Evolutionary conservation across 2,329 filamentous ascomycete genomes (phyloP).

Genomic region (Talaromyces marneffei): DNA sequence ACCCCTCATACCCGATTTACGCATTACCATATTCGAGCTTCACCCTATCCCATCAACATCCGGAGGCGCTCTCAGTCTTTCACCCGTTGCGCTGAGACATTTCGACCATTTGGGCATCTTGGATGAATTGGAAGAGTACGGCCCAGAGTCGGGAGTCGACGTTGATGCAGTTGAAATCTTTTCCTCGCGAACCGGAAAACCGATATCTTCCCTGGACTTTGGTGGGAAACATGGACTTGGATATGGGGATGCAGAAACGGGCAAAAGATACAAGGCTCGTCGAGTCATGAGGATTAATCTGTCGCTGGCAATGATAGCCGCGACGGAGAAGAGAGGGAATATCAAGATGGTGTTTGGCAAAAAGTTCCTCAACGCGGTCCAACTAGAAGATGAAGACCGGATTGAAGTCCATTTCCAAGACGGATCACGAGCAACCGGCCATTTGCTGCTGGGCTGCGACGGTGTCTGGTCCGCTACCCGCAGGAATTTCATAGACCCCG

Average conservation of each 20-base stretch:
- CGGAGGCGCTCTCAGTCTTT: conserved; percentile 42
- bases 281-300: conserved; percentile 39
- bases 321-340: conserved; percentile 31
- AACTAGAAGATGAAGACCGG: background rate
- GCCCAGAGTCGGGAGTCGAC: conserved; percentile 34
- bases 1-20: conserved; percentile 28
- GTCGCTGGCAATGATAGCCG: conserved; percentile 37
- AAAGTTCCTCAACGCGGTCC: conserved; percentile 31
- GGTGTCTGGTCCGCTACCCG: conserved; percentile 38
- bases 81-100: conserved; percentile 40
- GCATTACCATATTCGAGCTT: conserved; percentile 38
- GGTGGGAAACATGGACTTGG: conserved; percentile 32
- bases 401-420: conserved; percentile 30
- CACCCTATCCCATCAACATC: conserved; percentile 38
- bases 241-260: conserved; percentile 20
- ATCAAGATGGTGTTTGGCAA: conserved; percentile 40
- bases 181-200: conserved; percentile 35
- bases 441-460: conserved; percentile 38
- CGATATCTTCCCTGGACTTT: conserved; percentile 36
- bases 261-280: conserved; percentile 34
- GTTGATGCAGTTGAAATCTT: conserved; percentile 39
- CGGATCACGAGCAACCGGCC: conserved; percentile 27
- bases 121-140: conserved; percentile 32
- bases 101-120: conserved; percentile 39
- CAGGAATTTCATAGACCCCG: conserved; percentile 33